These are phyloP conservation scores for Saccharum officinarum DNA, from an alignment of 176 grass and related monocot species.

Conservation along the genomic window DNA sequence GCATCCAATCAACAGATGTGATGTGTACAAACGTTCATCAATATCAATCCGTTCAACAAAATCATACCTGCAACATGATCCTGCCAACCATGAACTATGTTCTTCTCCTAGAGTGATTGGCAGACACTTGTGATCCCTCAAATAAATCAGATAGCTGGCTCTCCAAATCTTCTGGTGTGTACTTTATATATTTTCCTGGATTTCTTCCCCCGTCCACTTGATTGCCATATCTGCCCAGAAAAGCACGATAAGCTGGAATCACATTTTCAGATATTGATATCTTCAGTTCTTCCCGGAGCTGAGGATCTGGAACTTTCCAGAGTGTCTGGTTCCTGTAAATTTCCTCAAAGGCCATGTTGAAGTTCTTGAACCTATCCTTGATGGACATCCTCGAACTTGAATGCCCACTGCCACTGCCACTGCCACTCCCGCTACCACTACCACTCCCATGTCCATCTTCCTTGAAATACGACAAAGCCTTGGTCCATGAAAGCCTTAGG, in stretches of 20 bases:
- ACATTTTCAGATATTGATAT: constrained; percentile 94
- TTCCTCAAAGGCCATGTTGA: constrained; percentile 93
- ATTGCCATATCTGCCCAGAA: constrained; percentile 76
- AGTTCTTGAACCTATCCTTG: constrained; percentile 94
- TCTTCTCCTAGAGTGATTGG: constrained; percentile 63
- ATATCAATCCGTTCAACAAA: constrained; percentile 19
- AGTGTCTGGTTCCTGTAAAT: constrained; percentile 75
- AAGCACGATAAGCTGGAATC: constrained; percentile 88
- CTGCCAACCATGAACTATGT: constrained; percentile 44
- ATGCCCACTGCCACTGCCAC: constrained; percentile 56
- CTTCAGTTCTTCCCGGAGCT: constrained; percentile 89
- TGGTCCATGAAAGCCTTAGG: constrained; percentile 85
- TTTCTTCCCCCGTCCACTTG: constrained; percentile 76
- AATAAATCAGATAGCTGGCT: constrained; percentile 79
- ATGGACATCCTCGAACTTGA: constrained; percentile 78
- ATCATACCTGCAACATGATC: constrained; percentile 44
- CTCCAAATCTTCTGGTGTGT: constrained; percentile 90
- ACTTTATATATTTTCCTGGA: constrained; percentile 73
- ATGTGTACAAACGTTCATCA: constrained; percentile 13
- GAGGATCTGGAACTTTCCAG: constrained; percentile 92
- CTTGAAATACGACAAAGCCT: constrained; percentile 75
- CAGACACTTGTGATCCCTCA: constrained; percentile 56
- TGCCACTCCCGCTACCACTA: constrained; percentile 28
- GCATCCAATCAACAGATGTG: constrained; percentile 27
- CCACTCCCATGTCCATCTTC: constrained; percentile 67